Base-by-base conservation (phyloP, 1,284 basidiomycete genomes). In the Sphaerobolus stellatus region DNA sequence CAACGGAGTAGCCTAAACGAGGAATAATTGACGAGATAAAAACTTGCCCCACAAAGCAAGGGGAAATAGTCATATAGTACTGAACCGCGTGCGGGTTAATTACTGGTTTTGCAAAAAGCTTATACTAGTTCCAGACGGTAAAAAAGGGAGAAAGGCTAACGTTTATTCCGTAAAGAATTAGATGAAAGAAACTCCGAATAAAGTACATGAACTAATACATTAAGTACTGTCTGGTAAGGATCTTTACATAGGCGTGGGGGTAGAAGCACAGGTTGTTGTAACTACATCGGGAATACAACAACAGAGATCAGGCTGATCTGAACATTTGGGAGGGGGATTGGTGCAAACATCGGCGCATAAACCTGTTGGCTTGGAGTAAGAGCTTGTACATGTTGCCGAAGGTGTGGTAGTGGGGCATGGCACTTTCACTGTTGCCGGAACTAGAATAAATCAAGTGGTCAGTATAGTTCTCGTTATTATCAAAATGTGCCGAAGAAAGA, bases 291-390 rank as follows among this genome's bases (percentile, higher is more conserved):
- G 45, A 22, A 13, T 29, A 30, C 52, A 54, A 34, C 52, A 54
- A 20, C 52, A 54, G 7, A 34, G 31, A 20, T 22, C 31, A 6
- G 52, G 52, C 27, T 40, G 22, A 14, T 48, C 33, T 13, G 44
- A 38, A 48, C 45, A 54, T 6, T 29, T 27, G n/a, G 52, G 46
- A 4, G 52, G 52, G 2, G 52, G 52, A 28, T 28, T 27, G 8
- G 45, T 48, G 52, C 52, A 54, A 14, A 54, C 44, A 46, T 48
- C 31, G 18, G 44, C 44, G 20, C 52, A 54, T 4, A 54, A 11
- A 14, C 33, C 33, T 7, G 45, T 54, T 27, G 52, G 52, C 18
- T 46, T 38, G 25, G 40, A 31, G 27, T 33, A 13, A 13, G 18
- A 20, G 16, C 5, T 36, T 5, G 45, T 54, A 29, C 34, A 50